Base-by-base conservation (phyloP, 1,284 basidiomycete genomes). In the Porogramme epimiltina region DNA sequence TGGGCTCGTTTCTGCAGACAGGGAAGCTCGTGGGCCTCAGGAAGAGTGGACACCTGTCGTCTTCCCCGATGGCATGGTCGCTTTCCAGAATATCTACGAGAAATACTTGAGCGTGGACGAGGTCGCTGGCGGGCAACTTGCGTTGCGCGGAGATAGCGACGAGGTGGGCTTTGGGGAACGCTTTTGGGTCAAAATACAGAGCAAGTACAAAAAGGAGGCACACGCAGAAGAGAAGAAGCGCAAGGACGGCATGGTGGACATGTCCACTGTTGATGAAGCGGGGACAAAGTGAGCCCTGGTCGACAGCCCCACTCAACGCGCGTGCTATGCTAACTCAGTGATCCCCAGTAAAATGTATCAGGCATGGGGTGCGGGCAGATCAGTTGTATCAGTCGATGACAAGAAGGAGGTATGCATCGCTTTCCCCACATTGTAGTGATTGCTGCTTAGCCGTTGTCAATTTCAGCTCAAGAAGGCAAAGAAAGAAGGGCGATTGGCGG, bases 181-280 rank as follows among this genome's bases (percentile, higher is more conserved):
- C 13, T 93, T 94, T 68, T 88, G 84, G 80, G 82, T 95, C 49
- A 94, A 94, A 72, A 87, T 96, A 42, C 94, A 97, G 73, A 84
- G 81, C 70, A 92, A 93, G 67, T 95, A 91, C 72, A 89, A 95
- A 73, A 81, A 84, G 63, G 93, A 96, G 68, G 92, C 91, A 4
- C 76, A 87, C 42, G 85, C 92, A 57, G 89, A 91, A 68, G 85
- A 89, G 67, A 87, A 82, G 74, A 89, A 88, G 74, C 84, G 81
- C 70, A 85, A 81, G 63, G 86, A 84, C 55, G 87, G 81, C 4
- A 68, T 73, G 54, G 68, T 78, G 42, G 78, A 80, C 39, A 72
- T 78, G 52, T 72, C 77, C 2, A 76, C 79, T 37, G 79, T 89
- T 49, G 85, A 93, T 62, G 91, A 92, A 60, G 78, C 77, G 15